Conservation (phyloP, 148 eudicot species). For the Tetragonia tetragonoides region DNA sequence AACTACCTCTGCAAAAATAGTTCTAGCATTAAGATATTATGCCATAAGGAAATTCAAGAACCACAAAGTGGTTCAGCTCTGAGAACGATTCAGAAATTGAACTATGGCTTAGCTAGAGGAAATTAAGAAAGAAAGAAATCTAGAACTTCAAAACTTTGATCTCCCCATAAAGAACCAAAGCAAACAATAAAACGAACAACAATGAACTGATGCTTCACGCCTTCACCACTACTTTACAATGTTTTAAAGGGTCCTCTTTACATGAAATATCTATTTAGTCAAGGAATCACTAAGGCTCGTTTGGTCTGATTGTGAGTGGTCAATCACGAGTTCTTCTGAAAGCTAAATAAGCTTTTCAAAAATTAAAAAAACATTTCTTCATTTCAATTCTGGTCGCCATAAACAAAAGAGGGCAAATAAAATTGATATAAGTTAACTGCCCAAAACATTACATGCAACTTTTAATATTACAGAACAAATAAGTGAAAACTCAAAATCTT, state of each 20-base stretch:
- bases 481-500: too few relatives aligned
- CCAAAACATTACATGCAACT: too few relatives aligned
- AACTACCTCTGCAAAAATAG: neutral
- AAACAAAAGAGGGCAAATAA: too few relatives aligned
- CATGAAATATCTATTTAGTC: too few relatives aligned
- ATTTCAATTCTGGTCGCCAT: too few relatives aligned
- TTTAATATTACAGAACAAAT: too few relatives aligned
- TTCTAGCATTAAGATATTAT: neutral
- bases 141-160: neutral
- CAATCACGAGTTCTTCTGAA: neutral
- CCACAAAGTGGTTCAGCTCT: neutral
- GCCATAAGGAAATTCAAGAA: neutral
- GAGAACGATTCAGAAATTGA: neutral
- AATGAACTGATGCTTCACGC: too few relatives aligned
- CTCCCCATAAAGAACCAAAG: neutral
- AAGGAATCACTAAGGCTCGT: neutral
- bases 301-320: neutral
- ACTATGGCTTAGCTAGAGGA: neutral
- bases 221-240: too few relatives aligned
- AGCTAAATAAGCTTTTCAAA: too few relatives aligned
- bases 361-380: too few relatives aligned
- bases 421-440: too few relatives aligned
- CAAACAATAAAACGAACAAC: neutral
- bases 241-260: neutral
- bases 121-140: neutral